Conservation (phyloP, 441 rosid genomes). For the Croton laevigatus region DNA sequence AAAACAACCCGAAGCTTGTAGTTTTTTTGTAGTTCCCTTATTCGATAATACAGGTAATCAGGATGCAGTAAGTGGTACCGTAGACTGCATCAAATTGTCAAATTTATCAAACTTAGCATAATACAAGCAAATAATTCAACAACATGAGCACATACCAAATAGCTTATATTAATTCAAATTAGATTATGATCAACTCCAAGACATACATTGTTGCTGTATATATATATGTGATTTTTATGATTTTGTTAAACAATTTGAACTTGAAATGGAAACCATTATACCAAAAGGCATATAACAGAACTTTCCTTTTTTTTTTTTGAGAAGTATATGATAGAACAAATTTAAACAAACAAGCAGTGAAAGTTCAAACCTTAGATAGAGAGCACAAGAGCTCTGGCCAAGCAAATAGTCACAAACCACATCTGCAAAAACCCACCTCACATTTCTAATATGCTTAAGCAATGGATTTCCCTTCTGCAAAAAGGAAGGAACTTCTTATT, state of each 20-base stretch:
- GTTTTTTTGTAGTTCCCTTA: slow-evolving; percentile 86
- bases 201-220: neutral
- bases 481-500: slow-evolving; percentile 6
- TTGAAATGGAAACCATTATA: neutral
- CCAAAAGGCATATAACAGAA: neutral
- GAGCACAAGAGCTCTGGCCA: slow-evolving; percentile 85
- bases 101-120: slow-evolving; percentile 7
- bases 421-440: slow-evolving; percentile 81
- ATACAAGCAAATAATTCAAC: neutral
- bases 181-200: neutral
- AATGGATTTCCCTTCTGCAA: slow-evolving; percentile 94
- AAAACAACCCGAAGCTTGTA: slow-evolving; percentile 80
- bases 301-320: no score
- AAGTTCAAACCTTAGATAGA: slow-evolving; percentile 67
- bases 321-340: no score
- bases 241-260: neutral
- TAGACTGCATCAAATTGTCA: neutral
- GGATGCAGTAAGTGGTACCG: slow-evolving; percentile 1
- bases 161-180: neutral
- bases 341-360: no score
- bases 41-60: slow-evolving; percentile 86
- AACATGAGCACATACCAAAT: slow-evolving; percentile 1
- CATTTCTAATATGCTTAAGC: slow-evolving; percentile 84
- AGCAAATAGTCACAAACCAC: slow-evolving; percentile 77
- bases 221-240: no score